Evolutionary conservation across 352 stramenopile species (phyloP), one percentile per base, ranked within the genome.

Genomic region (Globisporangium ultimum): DNA sequence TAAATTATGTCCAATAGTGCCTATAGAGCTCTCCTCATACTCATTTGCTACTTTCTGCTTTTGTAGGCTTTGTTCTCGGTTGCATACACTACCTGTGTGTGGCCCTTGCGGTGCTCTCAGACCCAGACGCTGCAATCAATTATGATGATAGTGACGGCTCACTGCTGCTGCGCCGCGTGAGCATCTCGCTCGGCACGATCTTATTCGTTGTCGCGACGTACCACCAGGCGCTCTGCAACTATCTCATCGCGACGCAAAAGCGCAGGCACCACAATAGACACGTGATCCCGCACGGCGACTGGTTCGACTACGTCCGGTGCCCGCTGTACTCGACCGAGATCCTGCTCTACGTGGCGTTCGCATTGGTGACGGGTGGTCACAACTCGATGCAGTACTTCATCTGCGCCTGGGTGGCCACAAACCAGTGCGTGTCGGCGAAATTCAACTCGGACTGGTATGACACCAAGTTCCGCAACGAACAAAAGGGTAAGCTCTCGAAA

Each of bases 311-410:
- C n/a, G 76, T 89, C 53, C 78, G 75, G 17, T 85, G 76, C 58
- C 79, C 82, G 9, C 71, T 89, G 11, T 89, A 89, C 62, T 67
- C 78, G 34, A 60, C 79, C 10, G 82, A 92, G 42, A 64, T 89
- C 36, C 70, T 88, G 47, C 69, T 92, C 17, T 92, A 92, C 53
- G 45, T 74, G 10, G 66, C 58, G 1, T 80, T 89, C n/a, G 40
- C 73, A 13, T 34, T 88, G 14, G 45, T 87, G 14, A 73, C 64
- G 21, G 75, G 70, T 2, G 60, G 76, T 2, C 60, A 24, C 10
- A 80, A 72, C 40, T 40, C 40, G 0, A 87, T 78, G 60, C 58
- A 83, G 10, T 78, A 81, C 52, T 53, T 85, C 32, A 53, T 86
- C 17, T 74, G 71, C 32, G 43, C 58, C 0, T 91, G 82, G 82